Percentiles rank a stretch among this genome's conserved stretches.
phyloP scores from a whole-genome alignment of 2,329 filamentous ascomycete species.

The Balansia obtecta region DNA sequence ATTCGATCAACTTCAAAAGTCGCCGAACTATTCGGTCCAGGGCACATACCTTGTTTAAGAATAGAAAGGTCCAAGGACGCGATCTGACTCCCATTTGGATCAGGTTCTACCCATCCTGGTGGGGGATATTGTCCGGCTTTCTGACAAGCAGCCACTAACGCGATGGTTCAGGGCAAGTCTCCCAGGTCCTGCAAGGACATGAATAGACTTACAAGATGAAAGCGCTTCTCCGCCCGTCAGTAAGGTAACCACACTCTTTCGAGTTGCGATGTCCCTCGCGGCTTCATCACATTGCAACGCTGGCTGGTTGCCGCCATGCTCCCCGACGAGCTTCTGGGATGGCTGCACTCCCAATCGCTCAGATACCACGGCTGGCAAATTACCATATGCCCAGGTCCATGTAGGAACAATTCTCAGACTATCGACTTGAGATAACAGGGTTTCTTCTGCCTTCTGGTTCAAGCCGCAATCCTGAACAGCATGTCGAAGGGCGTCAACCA shows the following conservation, averaged over 20 bases:
- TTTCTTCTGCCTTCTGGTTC: conserved; percentile 7
- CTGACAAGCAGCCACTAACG: conserved; percentile 21
- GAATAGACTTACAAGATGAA: conserved; percentile 33
- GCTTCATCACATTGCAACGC: conserved; percentile 51
- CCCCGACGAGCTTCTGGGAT: conserved; percentile 35
- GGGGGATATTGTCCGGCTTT: conserved; percentile 30
- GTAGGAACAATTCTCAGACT: conserved; percentile 47
- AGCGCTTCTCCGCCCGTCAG: conserved; percentile 53
- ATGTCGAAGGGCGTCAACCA: conserved; percentile 39
- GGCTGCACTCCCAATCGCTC: conserved; percentile 34
- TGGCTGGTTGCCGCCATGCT: conserved; percentile 53
- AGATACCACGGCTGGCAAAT: conserved; percentile 42
- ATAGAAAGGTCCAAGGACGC: conserved; percentile 33
- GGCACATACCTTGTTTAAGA: conserved; percentile 19
- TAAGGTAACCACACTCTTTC: conserved; percentile 43
- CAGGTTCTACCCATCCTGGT: conserved; percentile 42
- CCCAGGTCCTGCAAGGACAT: not conserved
- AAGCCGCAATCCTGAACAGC: conserved; percentile 37
- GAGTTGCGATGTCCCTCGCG: conserved; percentile 39
- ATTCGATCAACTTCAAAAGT: too few species aligned
- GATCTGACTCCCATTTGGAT: conserved; percentile 31
- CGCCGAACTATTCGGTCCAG: too few species aligned
- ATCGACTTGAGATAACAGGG: conserved; percentile 29
- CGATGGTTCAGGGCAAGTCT: not conserved
- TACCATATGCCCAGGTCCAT: conserved; percentile 54